phyloP scores from a whole-genome alignment of 2,329 filamentous ascomycete species.

The Penicillium hordei region DNA sequence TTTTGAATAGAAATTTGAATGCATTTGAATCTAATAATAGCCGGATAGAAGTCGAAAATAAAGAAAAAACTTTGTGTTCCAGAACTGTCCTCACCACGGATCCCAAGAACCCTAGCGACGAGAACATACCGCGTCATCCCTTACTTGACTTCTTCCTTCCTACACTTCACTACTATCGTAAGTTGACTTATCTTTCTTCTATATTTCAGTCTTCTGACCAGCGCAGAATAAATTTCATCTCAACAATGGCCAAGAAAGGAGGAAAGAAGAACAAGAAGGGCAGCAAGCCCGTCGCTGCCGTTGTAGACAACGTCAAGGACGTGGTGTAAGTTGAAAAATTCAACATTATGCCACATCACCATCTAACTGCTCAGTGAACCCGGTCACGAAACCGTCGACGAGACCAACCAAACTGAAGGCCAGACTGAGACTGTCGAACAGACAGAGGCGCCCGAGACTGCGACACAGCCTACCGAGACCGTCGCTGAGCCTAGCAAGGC shows the following conservation, averaged over 20 bases:
- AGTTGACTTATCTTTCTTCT: constrained; percentile 2
- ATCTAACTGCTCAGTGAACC: constrained; percentile 20
- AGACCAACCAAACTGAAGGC: constrained; percentile 20
- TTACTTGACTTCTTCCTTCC: constrained; percentile 23
- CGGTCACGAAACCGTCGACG: constrained; percentile 25
- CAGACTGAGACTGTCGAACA: constrained; percentile 18
- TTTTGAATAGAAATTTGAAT: neutral
- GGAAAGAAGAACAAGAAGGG: constrained; percentile 37
- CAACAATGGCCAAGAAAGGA: constrained; percentile 38
- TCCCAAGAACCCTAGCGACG: constrained; percentile 4
- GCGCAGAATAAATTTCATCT: constrained; percentile 1
- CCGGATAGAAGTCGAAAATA: neutral
- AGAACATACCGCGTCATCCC: constrained; percentile 23
- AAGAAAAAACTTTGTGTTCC: constrained; percentile 4
- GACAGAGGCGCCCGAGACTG: constrained; percentile 14
- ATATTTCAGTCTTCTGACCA: constrained; percentile 15
- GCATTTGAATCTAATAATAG: constrained; percentile 1
- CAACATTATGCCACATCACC: neutral
- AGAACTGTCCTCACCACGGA: constrained; percentile 9
- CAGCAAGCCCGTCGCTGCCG: constrained; percentile 27
- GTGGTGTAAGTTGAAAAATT: constrained; percentile 32
- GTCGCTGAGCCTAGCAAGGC: constrained; percentile 13
- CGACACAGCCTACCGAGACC: constrained; percentile 5
- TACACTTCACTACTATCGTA: constrained; percentile 11
- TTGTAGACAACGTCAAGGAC: constrained; percentile 22